A percentile compares a stretch with the other conserved stretches of the same genome.
Evolutionary conservation across 2,329 filamentous ascomycete species (phyloP).

Genomic region (Blastomyces gilchristii): DNA sequence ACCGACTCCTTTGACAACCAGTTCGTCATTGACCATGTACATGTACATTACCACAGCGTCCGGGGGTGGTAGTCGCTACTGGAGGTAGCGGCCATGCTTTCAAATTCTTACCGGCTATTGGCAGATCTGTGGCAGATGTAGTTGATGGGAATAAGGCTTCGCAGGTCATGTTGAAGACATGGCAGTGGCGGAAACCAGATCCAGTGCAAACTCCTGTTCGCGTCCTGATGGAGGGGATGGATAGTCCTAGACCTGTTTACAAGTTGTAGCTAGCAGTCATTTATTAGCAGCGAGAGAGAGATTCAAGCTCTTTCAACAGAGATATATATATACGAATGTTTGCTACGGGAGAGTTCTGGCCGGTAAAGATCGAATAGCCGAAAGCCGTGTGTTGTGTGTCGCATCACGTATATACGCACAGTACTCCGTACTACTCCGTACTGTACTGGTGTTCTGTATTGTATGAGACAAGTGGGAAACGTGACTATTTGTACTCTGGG

Average conservation of each 20-base stretch:
- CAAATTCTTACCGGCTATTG: conserved; percentile 52
- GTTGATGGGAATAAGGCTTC: conserved; percentile 33
- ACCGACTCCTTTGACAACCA: conserved; percentile 47
- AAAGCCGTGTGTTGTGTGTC: background rate
- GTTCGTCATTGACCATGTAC: conserved; percentile 45
- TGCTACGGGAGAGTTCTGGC: background rate
- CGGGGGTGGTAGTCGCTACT: conserved; percentile 49
- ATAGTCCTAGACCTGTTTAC: conserved; percentile 6
- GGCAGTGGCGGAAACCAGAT: conserved; percentile 19
- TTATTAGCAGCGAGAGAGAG: too few species aligned
- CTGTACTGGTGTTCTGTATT: too few species aligned
- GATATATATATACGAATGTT: background rate
- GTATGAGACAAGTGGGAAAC: too few species aligned
- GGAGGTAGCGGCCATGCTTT: conserved; percentile 54
- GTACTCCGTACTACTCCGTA: too few species aligned
- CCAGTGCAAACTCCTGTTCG: conserved; percentile 14
- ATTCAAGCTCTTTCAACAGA: too few species aligned
- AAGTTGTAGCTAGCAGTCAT: background rate
- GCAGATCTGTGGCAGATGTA: conserved; percentile 45
- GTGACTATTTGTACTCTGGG: background rate
- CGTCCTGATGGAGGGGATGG: conserved; percentile 19
- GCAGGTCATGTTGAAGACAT: conserved; percentile 18
- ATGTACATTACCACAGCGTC: conserved; percentile 31
- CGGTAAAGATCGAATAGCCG: background rate
- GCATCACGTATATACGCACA: background rate